Evolutionary conservation across 352 stramenopile species (phyloP).

Genomic region (Globisporangium solare): DNA sequence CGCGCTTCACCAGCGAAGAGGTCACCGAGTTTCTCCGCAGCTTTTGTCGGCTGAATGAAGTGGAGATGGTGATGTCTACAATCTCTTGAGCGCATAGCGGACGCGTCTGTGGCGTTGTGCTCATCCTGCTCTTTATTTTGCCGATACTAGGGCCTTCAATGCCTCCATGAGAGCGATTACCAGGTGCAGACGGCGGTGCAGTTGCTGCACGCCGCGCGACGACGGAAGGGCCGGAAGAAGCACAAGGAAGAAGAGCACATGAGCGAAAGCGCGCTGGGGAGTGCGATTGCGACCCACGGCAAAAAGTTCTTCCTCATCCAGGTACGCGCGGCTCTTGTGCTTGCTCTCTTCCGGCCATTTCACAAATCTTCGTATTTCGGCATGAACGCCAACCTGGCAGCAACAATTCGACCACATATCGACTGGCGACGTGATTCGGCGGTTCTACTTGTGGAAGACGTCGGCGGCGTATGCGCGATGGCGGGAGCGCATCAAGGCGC

Average conservation of each 20-base stretch:
- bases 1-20: conserved; percentile 25
- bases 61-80: conserved; percentile 32
- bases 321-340: conserved; percentile 20
- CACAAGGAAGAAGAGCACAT: conserved; percentile 25
- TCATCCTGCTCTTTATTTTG: background rate
- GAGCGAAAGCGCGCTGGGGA: conserved; percentile 34
- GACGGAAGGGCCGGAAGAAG: conserved; percentile 18
- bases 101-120: no score
- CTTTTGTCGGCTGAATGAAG: conserved; percentile 44
- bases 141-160: conserved; percentile 45
- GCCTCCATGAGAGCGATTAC: conserved; percentile 54
- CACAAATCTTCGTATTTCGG: no score
- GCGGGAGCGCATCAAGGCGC: conserved; percentile 30
- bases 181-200: conserved; percentile 33
- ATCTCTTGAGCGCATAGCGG: background rate
- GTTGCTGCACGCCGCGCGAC: conserved; percentile 32
- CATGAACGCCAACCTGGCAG: conserved; percentile 13
- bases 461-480: conserved; percentile 44
- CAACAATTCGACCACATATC: conserved; percentile 33
- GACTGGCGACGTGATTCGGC: conserved; percentile 46
- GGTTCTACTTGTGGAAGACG: conserved; percentile 73
- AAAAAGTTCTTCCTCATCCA: conserved; percentile 65
- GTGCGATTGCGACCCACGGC: conserved; percentile 33
- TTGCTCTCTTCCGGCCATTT: conserved; percentile 1
- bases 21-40: conserved; percentile 50